phyloP scores from a whole-genome alignment of 345 rosid species.

The Physaria fendleri region DNA sequence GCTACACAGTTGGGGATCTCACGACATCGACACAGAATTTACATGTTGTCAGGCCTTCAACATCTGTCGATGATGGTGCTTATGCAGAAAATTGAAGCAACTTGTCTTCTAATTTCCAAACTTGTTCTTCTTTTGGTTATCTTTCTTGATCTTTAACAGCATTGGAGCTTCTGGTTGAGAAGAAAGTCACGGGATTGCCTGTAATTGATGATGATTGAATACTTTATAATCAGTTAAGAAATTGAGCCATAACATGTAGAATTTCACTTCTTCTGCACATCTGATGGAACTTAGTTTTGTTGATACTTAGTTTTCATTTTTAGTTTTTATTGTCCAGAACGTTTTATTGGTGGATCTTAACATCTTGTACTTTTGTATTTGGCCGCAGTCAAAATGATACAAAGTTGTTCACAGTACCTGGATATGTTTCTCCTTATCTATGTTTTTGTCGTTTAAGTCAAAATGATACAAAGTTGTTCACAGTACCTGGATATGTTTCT shows the following conservation, averaged over 20 bases:
- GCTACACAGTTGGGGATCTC: slow-evolving; percentile 78
- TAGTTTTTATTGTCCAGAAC: neutral
- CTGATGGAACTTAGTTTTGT: neutral
- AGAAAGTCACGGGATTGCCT: slow-evolving; percentile 86
- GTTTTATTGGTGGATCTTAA: slow-evolving; percentile 3
- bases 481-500: slow-evolving; percentile 71
- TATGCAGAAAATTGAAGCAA: neutral
- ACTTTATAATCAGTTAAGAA: neutral
- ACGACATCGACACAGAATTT: slow-evolving; percentile 69
- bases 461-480: slow-evolving; percentile 55
- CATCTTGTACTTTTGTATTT: slow-evolving; percentile 23
- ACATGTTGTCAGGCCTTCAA: slow-evolving; percentile 64
- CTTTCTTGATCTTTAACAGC: slow-evolving; percentile 38
- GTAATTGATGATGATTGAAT: slow-evolving; percentile 75
- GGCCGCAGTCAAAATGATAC: slow-evolving; percentile 60
- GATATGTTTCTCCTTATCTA: slow-evolving; percentile 37
- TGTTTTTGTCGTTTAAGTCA: neutral
- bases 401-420: slow-evolving; percentile 75
- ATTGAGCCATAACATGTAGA: neutral
- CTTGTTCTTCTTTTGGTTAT: neutral
- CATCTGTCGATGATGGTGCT: slow-evolving; percentile 82
- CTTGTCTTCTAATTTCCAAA: neutral
- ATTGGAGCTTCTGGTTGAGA: slow-evolving; percentile 69
- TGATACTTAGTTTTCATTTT: neutral
- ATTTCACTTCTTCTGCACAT: neutral